Base-by-base conservation (phyloP, 768 basidiomycete genomes). In the Podaxis sp. region DNA sequence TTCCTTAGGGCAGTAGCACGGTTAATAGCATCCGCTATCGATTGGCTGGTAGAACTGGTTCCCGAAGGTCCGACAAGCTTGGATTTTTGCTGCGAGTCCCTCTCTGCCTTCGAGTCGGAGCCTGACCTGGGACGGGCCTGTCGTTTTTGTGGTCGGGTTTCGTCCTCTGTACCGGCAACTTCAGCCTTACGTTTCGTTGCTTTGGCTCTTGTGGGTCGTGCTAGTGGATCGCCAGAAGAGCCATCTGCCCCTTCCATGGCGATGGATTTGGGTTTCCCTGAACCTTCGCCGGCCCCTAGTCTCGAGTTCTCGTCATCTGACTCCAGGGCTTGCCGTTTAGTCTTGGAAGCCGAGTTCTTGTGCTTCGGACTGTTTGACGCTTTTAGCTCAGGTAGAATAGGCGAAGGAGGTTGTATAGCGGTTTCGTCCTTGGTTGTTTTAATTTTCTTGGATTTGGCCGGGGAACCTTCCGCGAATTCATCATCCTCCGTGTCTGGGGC, bases 1-100 rank as follows among this genome's bases (percentile, higher is more conserved):
- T 24, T 11, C 20, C 50, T 46, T 17, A 20, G n/a, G 20, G 17
- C 36, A 7, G 48, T 37, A 6, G 49, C 58, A 4, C 13, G 20
- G 38, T 60, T 60, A 17, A 60, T 52, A 41, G 59, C 59, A 26
- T 60, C 40, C 26, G 17, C 59, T n/a, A 60, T 7, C 2, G 59
- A 37, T 20, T 20, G 4, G 17, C 38, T 52, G 15, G 33, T 38
- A 17, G 20, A 24, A 3, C 40, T 20, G 20, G 10, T 17, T n/a
- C 36, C 37, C 15, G 28, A 37, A n/a, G 54, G 38, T 4, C 20
- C 15, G 20, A 20, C 12, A 4, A 6, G n/a, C 36, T 37, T 38
- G 13, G 33, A 37, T 38, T 55, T n/a, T 7, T 22, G 5, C 36
- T n/a, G 15, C 10, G 37, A 40, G 37, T 33, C 24, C 12, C 8